These are phyloP conservation scores for Penicillium sp. DNA, from an alignment of 2,329 filamentous ascomycete genomes.

Conservation along the genomic window DNA sequence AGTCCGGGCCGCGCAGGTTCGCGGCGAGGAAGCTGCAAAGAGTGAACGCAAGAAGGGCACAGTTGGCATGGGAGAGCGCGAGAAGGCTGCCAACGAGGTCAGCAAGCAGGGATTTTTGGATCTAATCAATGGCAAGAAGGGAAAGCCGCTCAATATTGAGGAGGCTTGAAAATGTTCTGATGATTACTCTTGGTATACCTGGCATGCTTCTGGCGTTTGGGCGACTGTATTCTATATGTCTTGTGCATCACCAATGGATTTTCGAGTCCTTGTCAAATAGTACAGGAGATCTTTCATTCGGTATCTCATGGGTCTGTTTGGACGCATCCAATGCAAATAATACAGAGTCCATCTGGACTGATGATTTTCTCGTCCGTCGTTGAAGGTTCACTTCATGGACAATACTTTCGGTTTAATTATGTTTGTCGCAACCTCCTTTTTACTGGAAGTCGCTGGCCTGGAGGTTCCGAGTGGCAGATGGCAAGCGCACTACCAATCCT, in stretches of 20 bases:
- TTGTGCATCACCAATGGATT: conserved; percentile 22
- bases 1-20: conserved; percentile 84
- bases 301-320: conserved; percentile 16
- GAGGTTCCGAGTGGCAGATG: conserved; percentile 90
- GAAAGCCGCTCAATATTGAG: conserved; percentile 43
- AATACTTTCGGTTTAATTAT: conserved; percentile 4
- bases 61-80: conserved; percentile 70
- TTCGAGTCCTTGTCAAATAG: conserved; percentile 19
- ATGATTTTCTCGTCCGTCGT: conserved; percentile 1
- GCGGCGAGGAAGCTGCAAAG: conserved; percentile 67
- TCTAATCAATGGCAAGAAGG: conserved; percentile 62
- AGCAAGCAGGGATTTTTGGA: conserved; percentile 95
- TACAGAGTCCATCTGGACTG: conserved; percentile 22
- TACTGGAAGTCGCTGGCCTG: conserved; percentile 83
- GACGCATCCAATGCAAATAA: conserved; percentile 24
- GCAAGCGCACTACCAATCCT: conserved; percentile 76
- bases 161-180: conserved; percentile 33
- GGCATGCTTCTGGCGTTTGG: conserved; percentile 35
- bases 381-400: conserved; percentile 7
- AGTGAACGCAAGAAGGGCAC: conserved; percentile 64
- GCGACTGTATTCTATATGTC: conserved; percentile 18
- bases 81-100: conserved; percentile 91
- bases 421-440: conserved; percentile 31
- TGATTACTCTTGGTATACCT: conserved; percentile 16
- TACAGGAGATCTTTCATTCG: conserved; percentile 28